Conservation (phyloP, 2,329 filamentous ascomycete genomes). For the Xylariaceae sp. region DNA sequence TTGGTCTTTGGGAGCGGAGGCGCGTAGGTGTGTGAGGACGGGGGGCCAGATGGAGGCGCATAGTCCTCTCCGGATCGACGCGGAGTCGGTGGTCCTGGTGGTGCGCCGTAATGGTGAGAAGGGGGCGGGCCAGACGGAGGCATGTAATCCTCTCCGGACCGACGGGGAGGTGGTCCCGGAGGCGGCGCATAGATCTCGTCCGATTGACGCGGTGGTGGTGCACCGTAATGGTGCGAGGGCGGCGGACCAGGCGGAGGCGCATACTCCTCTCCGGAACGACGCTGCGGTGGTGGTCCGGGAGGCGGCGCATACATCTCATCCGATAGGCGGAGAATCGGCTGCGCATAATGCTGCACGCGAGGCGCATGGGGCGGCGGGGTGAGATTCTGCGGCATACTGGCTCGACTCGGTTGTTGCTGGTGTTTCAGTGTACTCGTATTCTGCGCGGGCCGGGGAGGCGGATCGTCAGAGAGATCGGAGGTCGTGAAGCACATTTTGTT, state of each 20-base stretch:
- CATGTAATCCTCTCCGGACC: conserved; percentile 11
- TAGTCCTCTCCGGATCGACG: conserved; percentile 12
- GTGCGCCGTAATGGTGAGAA: conserved; percentile 26
- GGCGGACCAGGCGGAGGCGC: conserved; percentile 13
- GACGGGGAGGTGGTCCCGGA: conserved; percentile 19
- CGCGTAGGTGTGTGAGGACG: conserved; percentile 2
- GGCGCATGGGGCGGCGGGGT: conserved; percentile 12
- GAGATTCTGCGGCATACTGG: conserved; percentile 23
- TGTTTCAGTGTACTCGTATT: conserved; percentile 25
- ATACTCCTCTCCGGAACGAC: conserved; percentile 9
- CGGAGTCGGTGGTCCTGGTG: conserved; percentile 32
- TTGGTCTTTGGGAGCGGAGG: conserved; percentile 16
- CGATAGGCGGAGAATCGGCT: conserved; percentile 1
- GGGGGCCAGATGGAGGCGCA: conserved; percentile 45
- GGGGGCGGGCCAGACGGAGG: conserved; percentile 23
- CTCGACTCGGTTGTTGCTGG: conserved; percentile 17
- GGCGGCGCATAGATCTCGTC: conserved; percentile 27
- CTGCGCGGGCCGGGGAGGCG: conserved; percentile 37
- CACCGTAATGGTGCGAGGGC: conserved; percentile 3
- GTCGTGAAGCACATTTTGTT: conserved; percentile 46
- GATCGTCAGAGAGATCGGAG: conserved; percentile 38
- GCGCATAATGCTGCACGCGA: conserved; percentile 1
- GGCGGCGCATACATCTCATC: conserved; percentile 27
- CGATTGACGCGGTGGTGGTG: conserved; percentile 2
- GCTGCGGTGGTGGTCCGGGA: conserved; percentile 18